phyloP scores from a whole-genome alignment of 192 early-diverging fungal genomes.

The Backusella australiensis region DNA sequence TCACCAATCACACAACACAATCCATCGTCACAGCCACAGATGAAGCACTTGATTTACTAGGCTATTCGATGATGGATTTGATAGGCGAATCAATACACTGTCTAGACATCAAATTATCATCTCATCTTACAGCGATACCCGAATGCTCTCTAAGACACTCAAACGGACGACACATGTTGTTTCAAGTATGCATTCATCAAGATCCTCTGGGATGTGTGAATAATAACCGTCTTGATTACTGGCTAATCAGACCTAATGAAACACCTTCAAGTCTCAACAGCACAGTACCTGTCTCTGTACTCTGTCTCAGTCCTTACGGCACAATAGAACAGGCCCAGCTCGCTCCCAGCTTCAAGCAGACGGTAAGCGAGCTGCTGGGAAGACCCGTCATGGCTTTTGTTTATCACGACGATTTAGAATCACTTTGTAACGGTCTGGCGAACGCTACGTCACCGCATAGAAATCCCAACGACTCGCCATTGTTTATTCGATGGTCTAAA shows the following conservation, averaged over 20 bases:
- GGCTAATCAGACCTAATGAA: conserved; percentile 4
- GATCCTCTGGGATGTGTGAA: conserved; percentile 13
- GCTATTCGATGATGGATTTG: neutral
- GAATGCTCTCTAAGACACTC: neutral
- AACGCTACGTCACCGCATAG: neutral
- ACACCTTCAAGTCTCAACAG: neutral
- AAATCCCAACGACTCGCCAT: neutral
- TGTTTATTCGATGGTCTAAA: conserved; percentile 19
- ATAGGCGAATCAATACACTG: conserved; percentile 9
- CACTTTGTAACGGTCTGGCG: neutral
- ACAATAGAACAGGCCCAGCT: conserved; percentile 20
- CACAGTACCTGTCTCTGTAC: neutral
- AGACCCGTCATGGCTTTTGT: conserved; percentile 13
- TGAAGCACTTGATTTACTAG: conserved; percentile 12
- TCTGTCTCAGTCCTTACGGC: conserved; percentile 21
- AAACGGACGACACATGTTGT: neutral
- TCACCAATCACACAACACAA: conserved; percentile 6
- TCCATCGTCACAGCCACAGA: conserved; percentile 19
- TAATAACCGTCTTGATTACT: neutral
- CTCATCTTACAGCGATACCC: conserved; percentile 9
- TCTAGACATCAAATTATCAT: neutral
- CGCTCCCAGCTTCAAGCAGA: conserved; percentile 7
- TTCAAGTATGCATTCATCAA: conserved; percentile 19
- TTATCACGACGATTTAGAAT: conserved; percentile 8
- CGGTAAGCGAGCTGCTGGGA: conserved; percentile 4